Percentiles rank a stretch among this genome's conserved stretches.
Conservation (phyloP, 352 stramenopile species). For the Globisporangium perplexum region DNA sequence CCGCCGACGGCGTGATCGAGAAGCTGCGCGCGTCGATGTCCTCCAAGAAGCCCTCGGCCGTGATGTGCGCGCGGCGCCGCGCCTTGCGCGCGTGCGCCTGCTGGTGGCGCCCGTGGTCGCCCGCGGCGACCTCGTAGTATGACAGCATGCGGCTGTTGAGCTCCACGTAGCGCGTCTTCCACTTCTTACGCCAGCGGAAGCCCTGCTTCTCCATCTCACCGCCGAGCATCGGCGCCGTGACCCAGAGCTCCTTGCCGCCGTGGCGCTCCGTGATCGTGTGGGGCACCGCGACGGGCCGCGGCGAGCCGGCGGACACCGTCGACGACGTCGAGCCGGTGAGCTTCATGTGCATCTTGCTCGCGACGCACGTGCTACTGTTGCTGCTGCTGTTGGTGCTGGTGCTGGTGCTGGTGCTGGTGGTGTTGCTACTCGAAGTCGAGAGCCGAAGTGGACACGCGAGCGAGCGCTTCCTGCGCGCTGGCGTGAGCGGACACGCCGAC, state of each 20-base stretch:
- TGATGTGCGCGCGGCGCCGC: conserved; percentile 54
- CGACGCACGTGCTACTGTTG: conserved; percentile 1
- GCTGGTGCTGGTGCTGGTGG: conserved; percentile 2
- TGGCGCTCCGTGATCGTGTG: conserved; percentile 78
- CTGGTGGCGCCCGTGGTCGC: conserved; percentile 13
- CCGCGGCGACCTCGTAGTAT: conserved; percentile 46
- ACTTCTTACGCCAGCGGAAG: conserved; percentile 77
- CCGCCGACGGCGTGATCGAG: conserved; percentile 33
- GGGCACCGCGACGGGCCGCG: conserved; percentile 33
- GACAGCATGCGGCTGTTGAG: conserved; percentile 65
- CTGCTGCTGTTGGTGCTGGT: conserved; percentile 4
- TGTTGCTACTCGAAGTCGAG: not conserved
- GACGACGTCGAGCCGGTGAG: conserved; percentile 5
- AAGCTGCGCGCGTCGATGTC: conserved; percentile 57
- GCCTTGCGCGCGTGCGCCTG: conserved; percentile 21
- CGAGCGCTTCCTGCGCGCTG: not conserved
- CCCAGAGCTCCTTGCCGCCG: conserved; percentile 63
- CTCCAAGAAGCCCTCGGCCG: conserved; percentile 39
- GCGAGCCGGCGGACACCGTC: conserved; percentile 10
- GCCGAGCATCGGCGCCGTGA: conserved; percentile 64
- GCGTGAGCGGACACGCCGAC: not conserved
- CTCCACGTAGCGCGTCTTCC: conserved; percentile 67
- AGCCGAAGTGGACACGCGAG: not conserved
- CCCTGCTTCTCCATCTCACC: conserved; percentile 68
- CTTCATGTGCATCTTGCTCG: conserved; percentile 6